Conservation (phyloP, 768 basidiomycete genomes). For the Nevesoporus exiguus region DNA sequence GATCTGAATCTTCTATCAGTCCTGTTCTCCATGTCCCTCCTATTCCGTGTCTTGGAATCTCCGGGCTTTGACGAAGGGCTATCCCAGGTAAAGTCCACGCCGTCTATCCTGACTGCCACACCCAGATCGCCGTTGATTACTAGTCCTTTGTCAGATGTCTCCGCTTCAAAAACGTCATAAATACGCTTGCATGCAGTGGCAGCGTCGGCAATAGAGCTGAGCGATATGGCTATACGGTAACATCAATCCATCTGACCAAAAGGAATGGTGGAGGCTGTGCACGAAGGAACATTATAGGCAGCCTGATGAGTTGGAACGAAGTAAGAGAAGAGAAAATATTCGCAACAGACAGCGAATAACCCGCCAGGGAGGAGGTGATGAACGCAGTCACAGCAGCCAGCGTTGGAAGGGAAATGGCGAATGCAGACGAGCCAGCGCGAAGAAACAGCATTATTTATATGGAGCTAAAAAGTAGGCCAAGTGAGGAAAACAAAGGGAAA, state of each 20-base stretch:
- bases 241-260: slow-evolving; percentile 4
- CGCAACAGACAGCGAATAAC: slow-evolving; percentile 64
- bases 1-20: slow-evolving; percentile 1
- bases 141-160: slow-evolving; percentile 60
- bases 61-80: slow-evolving; percentile 55
- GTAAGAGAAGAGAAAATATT: slow-evolving; percentile 82
- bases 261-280: slow-evolving; percentile 10
- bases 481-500: slow-evolving; percentile 2
- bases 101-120: slow-evolving; percentile 61
- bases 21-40: not conserved
- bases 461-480: slow-evolving; percentile 36
- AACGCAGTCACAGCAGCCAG: slow-evolving; percentile 77
- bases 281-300: slow-evolving; percentile 76
- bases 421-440: slow-evolving; percentile 63
- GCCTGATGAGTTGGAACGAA: slow-evolving; percentile 76
- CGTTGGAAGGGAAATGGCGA: slow-evolving; percentile 68
- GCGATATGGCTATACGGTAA: slow-evolving; percentile 48
- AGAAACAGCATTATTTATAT: slow-evolving; percentile 65
- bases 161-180: slow-evolving; percentile 79
- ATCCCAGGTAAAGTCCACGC: slow-evolving; percentile 87
- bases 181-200: slow-evolving; percentile 75
- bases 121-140: slow-evolving; percentile 51
- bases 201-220: slow-evolving; percentile 80
- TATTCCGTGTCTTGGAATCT: slow-evolving; percentile 19
- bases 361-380: slow-evolving; percentile 70